Base-by-base conservation (phyloP, 495 filamentous ascomycete species). In the Massariosphaeria phaeospora region DNA sequence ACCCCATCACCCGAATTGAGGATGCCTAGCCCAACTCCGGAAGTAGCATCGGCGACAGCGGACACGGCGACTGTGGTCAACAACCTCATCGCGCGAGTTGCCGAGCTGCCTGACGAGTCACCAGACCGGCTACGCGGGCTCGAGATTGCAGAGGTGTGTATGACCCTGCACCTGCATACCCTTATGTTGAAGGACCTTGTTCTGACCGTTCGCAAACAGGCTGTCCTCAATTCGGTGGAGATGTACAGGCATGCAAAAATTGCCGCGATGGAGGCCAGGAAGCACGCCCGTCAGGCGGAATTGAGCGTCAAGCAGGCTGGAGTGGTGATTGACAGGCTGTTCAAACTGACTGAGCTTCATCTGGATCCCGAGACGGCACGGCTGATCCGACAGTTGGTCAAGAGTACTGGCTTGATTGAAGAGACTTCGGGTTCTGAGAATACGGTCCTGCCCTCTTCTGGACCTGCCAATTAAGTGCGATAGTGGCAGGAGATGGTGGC, bases 61-160 rank as follows among this genome's bases (percentile, higher is more conserved):
- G 38, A 40, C 3, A 40, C 15, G 2, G 9, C 17, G 3, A 21
- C 24, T 24, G 25, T 53, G 15, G 35, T 53, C 40, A 36, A 43
- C 20, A 44, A 56, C 3, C 31, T 48, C 11, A 35, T 56, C 15
- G 25, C 48, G 2, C 11, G 31, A 2, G 44, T 46, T 17, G 24
- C 39, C 13, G 1, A 17, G 1, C 36, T 53, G 3, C 50, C 41
- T 13, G 18, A 17, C 13, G 40, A 26, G 9, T 46, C 51, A 9
- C 2, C 17, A 12, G 41, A 55, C 7, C 51, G 51, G n/a, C 9
- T 55, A 31, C 26, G 41, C 3, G 42, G 40, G 11, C 23, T 55
- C 13, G 23, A 47, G 29, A 46, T 55, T 15, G 40, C 41, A 36
- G 26, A 55, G 41, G 51, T 55, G 21, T 43, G 40, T 55, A 29